Evolutionary conservation across 805 yeast species (phyloP).

Genomic region (Hanseniaspora taiwanica): DNA sequence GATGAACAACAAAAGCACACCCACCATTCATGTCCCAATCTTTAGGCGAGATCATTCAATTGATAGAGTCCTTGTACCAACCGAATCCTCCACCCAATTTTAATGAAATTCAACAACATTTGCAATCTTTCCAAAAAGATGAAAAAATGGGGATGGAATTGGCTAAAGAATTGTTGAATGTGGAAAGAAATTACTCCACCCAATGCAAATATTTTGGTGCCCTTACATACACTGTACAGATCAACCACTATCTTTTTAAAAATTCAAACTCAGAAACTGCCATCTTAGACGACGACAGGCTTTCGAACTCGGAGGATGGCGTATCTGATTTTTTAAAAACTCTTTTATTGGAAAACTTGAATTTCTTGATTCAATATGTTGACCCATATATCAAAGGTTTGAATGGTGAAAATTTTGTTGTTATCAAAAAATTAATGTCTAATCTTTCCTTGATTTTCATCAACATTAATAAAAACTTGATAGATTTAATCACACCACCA

Average conservation of each 20-base stretch:
- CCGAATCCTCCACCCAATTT: constrained; percentile 17
- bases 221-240: constrained; percentile 22
- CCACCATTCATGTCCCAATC: background rate
- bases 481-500: constrained; percentile 1
- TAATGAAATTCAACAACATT: constrained; percentile 18
- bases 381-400: background rate
- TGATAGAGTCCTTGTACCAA: constrained; percentile 19
- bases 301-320: background rate
- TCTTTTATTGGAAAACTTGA: background rate
- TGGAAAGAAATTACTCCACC: constrained; percentile 10
- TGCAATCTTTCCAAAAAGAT: constrained; percentile 21
- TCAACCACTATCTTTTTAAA: constrained; percentile 7
- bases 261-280: constrained; percentile 3
- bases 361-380: background rate
- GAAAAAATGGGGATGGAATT: constrained; percentile 13
- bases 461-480: constrained; percentile 13
- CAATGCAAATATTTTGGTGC: constrained; percentile 25
- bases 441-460: constrained; percentile 21
- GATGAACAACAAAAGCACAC: too few species aligned
- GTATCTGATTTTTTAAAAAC: background rate
- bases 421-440: constrained; percentile 23
- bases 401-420: background rate
- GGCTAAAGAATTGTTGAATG: constrained; percentile 16
- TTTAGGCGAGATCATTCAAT: constrained; percentile 3
- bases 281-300: background rate